Evolutionary conservation across 1,139 yeast genomes (phyloP), one percentile per base, ranked within the genome.

Genomic region (Debaryomyces singareniensis): DNA sequence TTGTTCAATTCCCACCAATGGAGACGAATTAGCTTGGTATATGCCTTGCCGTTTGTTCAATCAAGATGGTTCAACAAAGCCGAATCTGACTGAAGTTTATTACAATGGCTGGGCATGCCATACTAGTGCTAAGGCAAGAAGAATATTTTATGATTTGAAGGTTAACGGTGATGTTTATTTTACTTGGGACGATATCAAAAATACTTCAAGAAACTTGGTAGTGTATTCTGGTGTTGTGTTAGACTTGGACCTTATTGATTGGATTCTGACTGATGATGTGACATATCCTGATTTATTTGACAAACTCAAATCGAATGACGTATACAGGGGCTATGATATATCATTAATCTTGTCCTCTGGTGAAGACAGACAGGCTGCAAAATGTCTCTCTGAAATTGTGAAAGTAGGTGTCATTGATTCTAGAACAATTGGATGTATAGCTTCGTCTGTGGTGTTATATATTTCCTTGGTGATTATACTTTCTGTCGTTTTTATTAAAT

Each of bases 361-460:
- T 13, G 61, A 62, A 15, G 87, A 84, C 43, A 72, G 87, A 36
- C 71, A 72, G 44, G 75, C 78, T 5, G 93, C 93, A 11, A 74
- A 79, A 46, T 91, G 98, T 57, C 63, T 91, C 32, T 66, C 82
- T n/a, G 97, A 91, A 55, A 82, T 85, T 34, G 67, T 84, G 34
- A 85, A 81, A 57, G 94, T 89, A 14, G 98, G 98, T 15, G 78
- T 75, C 28, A 75, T 91, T 33, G 97, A 91, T 51, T 76, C 93
- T 1, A 87, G 85, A 33, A 78, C 95, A 9, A 77, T 91, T 47
- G 98, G 98, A n/a, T 91, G 98, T 58, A 78, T 91, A 54, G 95
- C 96, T 0, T 85, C 96, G 1, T 67, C 75, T 38, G 78, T 87
- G 28, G 96, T 89, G 2, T 69, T 91, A 38, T 75, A 78, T 43